These are phyloP conservation scores for Medicago lupulina DNA, from an alignment of 306 rosid genomes.

Conservation along the genomic window DNA sequence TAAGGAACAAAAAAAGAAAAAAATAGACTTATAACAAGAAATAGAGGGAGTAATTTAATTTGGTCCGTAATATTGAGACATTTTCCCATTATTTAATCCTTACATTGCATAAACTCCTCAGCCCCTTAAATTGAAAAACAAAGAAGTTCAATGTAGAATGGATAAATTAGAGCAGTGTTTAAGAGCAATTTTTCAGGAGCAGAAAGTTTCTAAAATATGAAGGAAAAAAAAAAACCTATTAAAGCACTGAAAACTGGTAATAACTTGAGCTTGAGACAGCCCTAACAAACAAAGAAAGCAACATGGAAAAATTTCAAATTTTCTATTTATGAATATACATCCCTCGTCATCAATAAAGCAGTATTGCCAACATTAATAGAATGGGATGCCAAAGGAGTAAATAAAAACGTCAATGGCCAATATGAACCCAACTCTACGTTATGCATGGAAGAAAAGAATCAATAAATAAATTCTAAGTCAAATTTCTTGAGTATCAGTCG, in stretches of 20 bases:
- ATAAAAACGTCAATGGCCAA: background rate
- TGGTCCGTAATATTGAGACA: background rate
- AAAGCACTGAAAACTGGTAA: background rate
- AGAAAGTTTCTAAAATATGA: background rate
- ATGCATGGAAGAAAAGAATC: constrained; percentile 38
- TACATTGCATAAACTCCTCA: background rate
- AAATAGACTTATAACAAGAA: too few species aligned
- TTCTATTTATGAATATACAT: background rate
- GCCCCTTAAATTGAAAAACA: background rate
- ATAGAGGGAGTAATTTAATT: too few species aligned
- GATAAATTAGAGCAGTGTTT: background rate
- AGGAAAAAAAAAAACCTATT: background rate
- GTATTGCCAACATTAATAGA: constrained; percentile 17
- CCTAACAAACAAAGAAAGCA: background rate
- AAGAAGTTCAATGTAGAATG: background rate
- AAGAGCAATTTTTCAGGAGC: background rate
- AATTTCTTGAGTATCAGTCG: constrained; percentile 41
- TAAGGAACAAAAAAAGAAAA: too few species aligned
- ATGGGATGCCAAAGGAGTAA: background rate
- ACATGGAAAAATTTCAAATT: background rate
- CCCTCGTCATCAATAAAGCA: constrained; percentile 1
- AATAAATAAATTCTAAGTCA: constrained; percentile 38
- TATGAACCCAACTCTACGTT: constrained; percentile 23
- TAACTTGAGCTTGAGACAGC: background rate
- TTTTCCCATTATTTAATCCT: background rate